Evolutionary conservation across 805 yeast species (phyloP).

Genomic region (Millerozyma miso): DNA sequence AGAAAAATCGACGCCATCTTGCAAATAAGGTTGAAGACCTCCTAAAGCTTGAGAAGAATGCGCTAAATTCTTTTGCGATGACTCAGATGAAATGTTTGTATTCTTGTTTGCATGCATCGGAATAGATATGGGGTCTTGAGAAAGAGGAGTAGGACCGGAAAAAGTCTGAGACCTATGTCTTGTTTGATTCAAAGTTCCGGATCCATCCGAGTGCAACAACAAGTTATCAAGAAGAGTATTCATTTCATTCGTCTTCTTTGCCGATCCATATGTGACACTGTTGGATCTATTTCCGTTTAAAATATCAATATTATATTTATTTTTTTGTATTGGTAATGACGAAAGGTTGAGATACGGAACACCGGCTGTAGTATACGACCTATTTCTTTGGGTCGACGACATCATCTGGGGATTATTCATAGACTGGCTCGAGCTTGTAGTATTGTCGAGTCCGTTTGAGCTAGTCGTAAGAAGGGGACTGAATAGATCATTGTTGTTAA

Average conservation of each 20-base stretch:
- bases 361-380: constrained; percentile 48
- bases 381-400: constrained; percentile 26
- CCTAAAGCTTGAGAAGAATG: not conserved
- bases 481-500: constrained; percentile 8
- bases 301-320: constrained; percentile 7
- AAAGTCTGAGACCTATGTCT: constrained; percentile 40
- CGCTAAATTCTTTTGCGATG: constrained; percentile 1
- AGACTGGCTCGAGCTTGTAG: constrained; percentile 12
- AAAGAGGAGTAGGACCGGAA: constrained; percentile 30
- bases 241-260: constrained; percentile 22
- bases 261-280: constrained; percentile 19
- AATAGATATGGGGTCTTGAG: constrained; percentile 10
- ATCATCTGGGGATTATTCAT: constrained; percentile 5
- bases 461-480: constrained; percentile 11
- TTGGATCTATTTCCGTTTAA: constrained; percentile 13
- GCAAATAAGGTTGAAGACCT: constrained; percentile 21
- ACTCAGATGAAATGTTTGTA: constrained; percentile 8
- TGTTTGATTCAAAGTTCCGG: constrained; percentile 7
- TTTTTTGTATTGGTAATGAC: constrained; percentile 8
- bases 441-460: constrained; percentile 5
- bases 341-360: constrained; percentile 15
- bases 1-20: constrained; percentile 60
- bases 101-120: constrained; percentile 9
- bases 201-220: constrained; percentile 18
- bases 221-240: constrained; percentile 29